Evolutionary conservation across 768 basidiomycete species (phyloP), one percentile per base, ranked within the genome.

Genomic region (Termitomyces sp.): DNA sequence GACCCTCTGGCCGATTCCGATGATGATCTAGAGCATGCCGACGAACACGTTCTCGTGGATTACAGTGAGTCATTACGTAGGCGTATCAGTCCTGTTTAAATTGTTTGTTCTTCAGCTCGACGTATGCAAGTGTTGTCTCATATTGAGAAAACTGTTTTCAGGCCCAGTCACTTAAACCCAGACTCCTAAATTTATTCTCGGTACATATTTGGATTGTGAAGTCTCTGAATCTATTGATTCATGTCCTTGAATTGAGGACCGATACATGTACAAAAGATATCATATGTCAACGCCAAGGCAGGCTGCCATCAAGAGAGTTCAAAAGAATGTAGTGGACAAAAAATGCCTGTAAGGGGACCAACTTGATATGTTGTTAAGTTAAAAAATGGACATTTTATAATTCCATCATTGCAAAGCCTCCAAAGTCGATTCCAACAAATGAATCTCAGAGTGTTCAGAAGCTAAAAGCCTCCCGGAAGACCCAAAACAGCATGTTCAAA

Each of bases 1-100:
- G 88, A 91, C 64, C 85, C 88, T 16, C 72, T 90, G 16, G 73
- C 71, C 12, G 87, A 89, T 70, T 89, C 89, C 12, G 89, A 91
- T 61, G 86, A 86, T 39, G 89, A 91, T 63, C 69, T 62, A 32
- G 63, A 64, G 28, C 51, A 76, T 54, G 73, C 76, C 54, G 86
- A 89, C 57, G 83, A 88, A 55, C 73, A 87, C 60, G 73, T 79
- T 45, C 77, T 80, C 42, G 66, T 76, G 48, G 88, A 91, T 62
- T 89, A 89, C 64, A 74, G 89, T 87, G 64, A 64, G 86, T 55
- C 35, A 46, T 23, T 30, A 8, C 16, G 5, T 10, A 11, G 27
- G 25, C 14, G 28, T 6, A 27, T 23, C 25, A 44, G 12, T 5
- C 7, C 16, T 17, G 21, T 28, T 16, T 27, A 32, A 45, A 49